Evolutionary conservation across 1,284 basidiomycete genomes (phyloP).

Genomic region (Apiotrichum veenhuisii): DNA sequence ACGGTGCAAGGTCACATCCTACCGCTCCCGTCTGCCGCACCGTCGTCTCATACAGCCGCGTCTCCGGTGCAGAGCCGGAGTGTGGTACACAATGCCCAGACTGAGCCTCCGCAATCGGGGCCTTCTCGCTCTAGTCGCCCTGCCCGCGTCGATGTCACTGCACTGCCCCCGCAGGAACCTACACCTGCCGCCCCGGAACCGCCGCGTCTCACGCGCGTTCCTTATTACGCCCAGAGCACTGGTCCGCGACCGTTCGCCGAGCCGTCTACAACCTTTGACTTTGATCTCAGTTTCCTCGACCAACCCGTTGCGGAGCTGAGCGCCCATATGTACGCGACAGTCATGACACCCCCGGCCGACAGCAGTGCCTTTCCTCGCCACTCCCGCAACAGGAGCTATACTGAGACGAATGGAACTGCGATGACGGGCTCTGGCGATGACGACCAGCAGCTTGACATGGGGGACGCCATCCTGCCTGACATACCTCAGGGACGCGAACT

Average conservation of each 20-base stretch:
- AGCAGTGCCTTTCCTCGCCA: not conserved
- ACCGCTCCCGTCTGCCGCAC: not conserved
- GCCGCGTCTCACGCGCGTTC: not conserved
- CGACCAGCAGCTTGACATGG: slow-evolving; percentile 5
- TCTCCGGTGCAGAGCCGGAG: not conserved
- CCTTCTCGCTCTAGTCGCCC: not conserved
- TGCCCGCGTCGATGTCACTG: not conserved
- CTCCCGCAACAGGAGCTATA: not conserved
- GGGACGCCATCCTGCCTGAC: slow-evolving; percentile 14
- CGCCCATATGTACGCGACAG: slow-evolving; percentile 9
- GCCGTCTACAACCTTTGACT: slow-evolving; percentile 17
- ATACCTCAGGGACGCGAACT: slow-evolving; percentile 21
- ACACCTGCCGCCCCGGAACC: not conserved
- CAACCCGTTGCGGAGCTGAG: slow-evolving; percentile 17
- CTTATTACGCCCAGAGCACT: slow-evolving; percentile 16
- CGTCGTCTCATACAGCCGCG: not conserved
- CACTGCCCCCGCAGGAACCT: not conserved
- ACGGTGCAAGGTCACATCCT: not conserved
- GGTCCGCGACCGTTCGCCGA: slow-evolving; percentile 17
- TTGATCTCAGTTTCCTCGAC: slow-evolving; percentile 22
- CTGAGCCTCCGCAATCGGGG: not conserved
- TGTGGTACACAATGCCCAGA: not conserved
- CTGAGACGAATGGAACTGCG: not conserved
- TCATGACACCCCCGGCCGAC: not conserved
- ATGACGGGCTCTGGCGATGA: not conserved